Evolutionary conservation across 805 yeast genomes (phyloP), one percentile per base, ranked within the genome.

Genomic region (Millerozyma acaciae): DNA sequence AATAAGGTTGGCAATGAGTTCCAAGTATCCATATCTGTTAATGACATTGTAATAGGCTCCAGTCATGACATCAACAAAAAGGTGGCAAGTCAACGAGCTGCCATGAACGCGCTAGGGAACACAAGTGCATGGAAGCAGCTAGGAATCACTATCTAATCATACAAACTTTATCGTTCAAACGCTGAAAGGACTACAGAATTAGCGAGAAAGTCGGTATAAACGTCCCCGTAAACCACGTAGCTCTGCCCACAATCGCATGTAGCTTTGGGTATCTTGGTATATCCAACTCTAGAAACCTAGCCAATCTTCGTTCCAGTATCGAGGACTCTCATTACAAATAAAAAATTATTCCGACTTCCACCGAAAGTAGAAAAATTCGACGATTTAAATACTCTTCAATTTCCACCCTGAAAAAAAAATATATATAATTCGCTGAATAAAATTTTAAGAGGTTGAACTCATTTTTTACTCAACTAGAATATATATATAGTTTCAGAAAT

Each of bases 51-150:
- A 4, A 47, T 67, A 7, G 68, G 70, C 12, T 41, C 39, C 9
- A 60, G 62, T 7, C 33, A 37, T 27, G 67, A 62, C 22, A 40
- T 42, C 10, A 60, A 52, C 37, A 65, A 62, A 38, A 65, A 64
- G 34, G 47, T 48, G 14, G 72, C 70, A 8, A 47, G 57, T 15
- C 68, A 62, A 27, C 50, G 50, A 39, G 70, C 70, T 23, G 68
- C 74, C 3, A 52, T 52, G 49, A 43, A 47, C 20, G 63, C 62
- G 4, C 40, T 57, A 22, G 25, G 28, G 20, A 40, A 38, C 22
- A 29, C 35, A 5, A 19, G 30, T 6, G 36, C 21, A 6, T 32
- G 40, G 13, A 38, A 20, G 20, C 35, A 22, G 18, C 28, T 43
- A 9, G 26, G 26, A n/a, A 23, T 23, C 6, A 12, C 13, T n/a